Conservation (phyloP, 345 rosid species). For the Pistacia integerrima region DNA sequence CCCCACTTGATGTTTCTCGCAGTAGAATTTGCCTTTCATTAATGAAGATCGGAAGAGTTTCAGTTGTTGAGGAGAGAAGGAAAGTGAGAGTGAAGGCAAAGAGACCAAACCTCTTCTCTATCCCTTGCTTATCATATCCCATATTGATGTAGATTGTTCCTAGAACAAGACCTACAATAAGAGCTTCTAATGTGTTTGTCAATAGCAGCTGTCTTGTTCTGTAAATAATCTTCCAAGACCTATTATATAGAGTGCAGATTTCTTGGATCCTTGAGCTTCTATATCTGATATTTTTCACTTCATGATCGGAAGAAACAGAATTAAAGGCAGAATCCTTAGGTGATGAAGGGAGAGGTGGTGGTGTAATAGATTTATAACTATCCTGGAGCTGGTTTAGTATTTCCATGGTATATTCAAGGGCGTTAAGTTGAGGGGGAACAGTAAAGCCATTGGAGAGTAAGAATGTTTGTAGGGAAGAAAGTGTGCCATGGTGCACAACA, state of each 20-base stretch:
- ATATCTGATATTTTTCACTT: conserved; percentile 30
- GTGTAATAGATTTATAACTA: conserved; percentile 20
- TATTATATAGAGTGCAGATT: conserved; percentile 47
- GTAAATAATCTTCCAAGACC: conserved; percentile 85
- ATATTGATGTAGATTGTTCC: conserved; percentile 87
- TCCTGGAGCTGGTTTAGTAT: conserved; percentile 58
- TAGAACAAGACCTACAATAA: conserved; percentile 87
- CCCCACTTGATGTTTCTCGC: conserved; percentile 79
- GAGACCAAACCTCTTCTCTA: conserved; percentile 79
- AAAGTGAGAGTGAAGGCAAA: conserved; percentile 95
- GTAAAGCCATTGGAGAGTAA: conserved; percentile 63
- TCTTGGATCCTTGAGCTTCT: conserved; percentile 67
- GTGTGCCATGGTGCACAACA: conserved; percentile 72
- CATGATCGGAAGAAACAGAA: background rate
- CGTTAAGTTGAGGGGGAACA: conserved; percentile 83
- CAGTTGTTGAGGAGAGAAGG: conserved; percentile 92
- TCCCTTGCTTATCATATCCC: conserved; percentile 69
- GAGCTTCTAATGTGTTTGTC: conserved; percentile 77
- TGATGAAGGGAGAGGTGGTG: conserved; percentile 26
- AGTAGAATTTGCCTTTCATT: conserved; percentile 81
- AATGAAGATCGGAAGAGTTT: conserved; percentile 90
- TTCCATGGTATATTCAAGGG: conserved; percentile 92
- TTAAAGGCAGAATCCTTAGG: background rate
- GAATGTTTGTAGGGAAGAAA: conserved; percentile 55
- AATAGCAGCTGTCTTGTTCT: conserved; percentile 83